Conservation (phyloP, 1,139 yeast genomes). For the Zygotorulaspora mrakii region DNA sequence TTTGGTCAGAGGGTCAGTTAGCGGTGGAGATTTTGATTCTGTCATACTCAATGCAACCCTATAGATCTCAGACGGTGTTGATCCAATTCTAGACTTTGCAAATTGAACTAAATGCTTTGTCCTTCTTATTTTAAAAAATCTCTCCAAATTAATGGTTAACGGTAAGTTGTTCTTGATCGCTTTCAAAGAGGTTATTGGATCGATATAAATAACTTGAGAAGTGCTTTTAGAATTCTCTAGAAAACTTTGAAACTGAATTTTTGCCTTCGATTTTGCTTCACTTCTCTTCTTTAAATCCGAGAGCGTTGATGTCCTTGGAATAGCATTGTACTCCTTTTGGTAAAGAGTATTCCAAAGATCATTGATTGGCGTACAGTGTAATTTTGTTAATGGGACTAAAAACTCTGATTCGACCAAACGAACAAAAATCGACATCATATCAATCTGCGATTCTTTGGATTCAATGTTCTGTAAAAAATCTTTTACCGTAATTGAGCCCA, state of each 20-base stretch:
- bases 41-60: constrained; percentile 52
- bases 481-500: constrained; percentile 59
- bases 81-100: constrained; percentile 68
- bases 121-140: constrained; percentile 67
- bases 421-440: constrained; percentile 27
- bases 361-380: constrained; percentile 43
- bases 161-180: constrained; percentile 50
- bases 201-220: constrained; percentile 39
- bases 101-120: constrained; percentile 59
- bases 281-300: constrained; percentile 62
- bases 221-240: constrained; percentile 36
- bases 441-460: constrained; percentile 21
- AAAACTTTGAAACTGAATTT: constrained; percentile 34
- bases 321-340: constrained; percentile 47
- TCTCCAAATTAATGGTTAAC: constrained; percentile 58
- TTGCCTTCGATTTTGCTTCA: constrained; percentile 63
- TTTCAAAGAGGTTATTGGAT: constrained; percentile 36
- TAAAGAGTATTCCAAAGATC: constrained; percentile 58
- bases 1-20: constrained; percentile 36
- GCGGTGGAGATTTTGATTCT: constrained; percentile 53
- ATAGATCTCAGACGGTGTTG: constrained; percentile 62
- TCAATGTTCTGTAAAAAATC: constrained; percentile 51
- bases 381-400: constrained; percentile 47
- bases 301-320: constrained; percentile 50
- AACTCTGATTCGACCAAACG: constrained; percentile 43